Base-by-base conservation (phyloP, 805 yeast genomes). In the Yamadazyma ubonensis region DNA sequence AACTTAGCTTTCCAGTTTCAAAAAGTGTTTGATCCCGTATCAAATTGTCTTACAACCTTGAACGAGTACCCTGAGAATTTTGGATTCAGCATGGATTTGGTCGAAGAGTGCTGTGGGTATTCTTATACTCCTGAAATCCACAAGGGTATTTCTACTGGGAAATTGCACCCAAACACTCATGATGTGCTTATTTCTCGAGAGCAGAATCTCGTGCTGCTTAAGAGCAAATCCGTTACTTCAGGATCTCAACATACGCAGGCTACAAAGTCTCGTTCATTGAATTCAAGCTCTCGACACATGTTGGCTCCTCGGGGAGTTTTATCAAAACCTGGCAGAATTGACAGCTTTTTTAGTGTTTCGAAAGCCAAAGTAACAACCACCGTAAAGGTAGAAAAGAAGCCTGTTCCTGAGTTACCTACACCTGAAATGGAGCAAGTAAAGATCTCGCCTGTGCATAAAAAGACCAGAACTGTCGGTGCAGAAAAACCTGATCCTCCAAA, bases 1-100 rank as follows among this genome's bases (percentile, higher is more conserved):
- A 73, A 76, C 44, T 67, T 81, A 29, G 91, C 97, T 9, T 93
- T 93, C 58, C 81, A 75, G 53, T 85, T 70, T 57, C 97, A 89
- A 58, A 73, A 95, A 45, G 97, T 93, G 1, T 91, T 79, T 61
- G 78, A 90, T 56, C 95, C 96, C 0, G 36, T 58, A 2, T 45
- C 54, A 1, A 52, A 70, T 29, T 38, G 51, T 27, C 63, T 87
- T n/a, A 70, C 72, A 1, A 77, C 86, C 23, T 65, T 91, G 48
- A 78, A 76, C 49, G 75, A 72, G 3, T 65, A 82, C 9, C 81
- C 84, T 0, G 63, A 58, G 0, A 64, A 57, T 2, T 52, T 71
- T 21, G 63, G 58, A 15, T 54, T 63, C 7, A 71, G 75, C 30
- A 60, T 66, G 46, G 79, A 76, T 3, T 50, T 33, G 53, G 70